These are phyloP conservation scores for Alternaria sp. DNA, from an alignment of 2,329 filamentous ascomycete species.

Conservation along the genomic window DNA sequence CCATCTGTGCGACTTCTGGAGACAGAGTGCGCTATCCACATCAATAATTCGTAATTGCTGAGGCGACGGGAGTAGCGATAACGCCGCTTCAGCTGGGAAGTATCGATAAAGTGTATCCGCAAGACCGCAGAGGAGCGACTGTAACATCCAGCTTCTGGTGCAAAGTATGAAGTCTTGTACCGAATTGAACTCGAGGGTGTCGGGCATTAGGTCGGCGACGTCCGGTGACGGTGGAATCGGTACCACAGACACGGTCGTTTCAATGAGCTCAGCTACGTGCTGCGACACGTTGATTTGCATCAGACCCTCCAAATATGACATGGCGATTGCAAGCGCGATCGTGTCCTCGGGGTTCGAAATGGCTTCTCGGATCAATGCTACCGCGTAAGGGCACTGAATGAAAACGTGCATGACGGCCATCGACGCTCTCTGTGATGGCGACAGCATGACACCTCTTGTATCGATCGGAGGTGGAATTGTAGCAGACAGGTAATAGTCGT, in stretches of 20 bases:
- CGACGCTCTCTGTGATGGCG: slow-evolving; percentile 27
- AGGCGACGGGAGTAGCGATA: slow-evolving; percentile 26
- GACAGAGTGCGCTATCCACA: slow-evolving; percentile 22
- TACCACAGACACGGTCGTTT: slow-evolving; percentile 17
- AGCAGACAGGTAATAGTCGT: slow-evolving; percentile 33
- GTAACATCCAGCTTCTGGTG: slow-evolving; percentile 37
- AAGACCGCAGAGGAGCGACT: slow-evolving; percentile 30
- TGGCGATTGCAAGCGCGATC: slow-evolving; percentile 24
- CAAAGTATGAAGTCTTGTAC: slow-evolving; percentile 31
- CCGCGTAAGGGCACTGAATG: slow-evolving; percentile 36
- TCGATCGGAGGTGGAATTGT: slow-evolving; percentile 26
- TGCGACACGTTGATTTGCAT: slow-evolving; percentile 25
- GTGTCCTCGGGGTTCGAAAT: slow-evolving; percentile 26
- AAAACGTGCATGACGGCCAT: slow-evolving; percentile 39
- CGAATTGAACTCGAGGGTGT: slow-evolving; percentile 28
- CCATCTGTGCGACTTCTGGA: slow-evolving; percentile 33
- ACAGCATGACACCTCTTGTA: slow-evolving; percentile 3
- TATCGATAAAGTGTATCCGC: slow-evolving; percentile 31
- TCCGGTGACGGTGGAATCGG: slow-evolving; percentile 17
- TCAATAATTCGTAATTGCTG: slow-evolving; percentile 23
- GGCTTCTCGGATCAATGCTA: slow-evolving; percentile 27
- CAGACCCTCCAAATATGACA: slow-evolving; percentile 29
- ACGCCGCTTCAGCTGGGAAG: slow-evolving; percentile 22
- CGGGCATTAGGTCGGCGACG: slow-evolving; percentile 26
- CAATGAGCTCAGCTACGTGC: slow-evolving; percentile 23